These are phyloP conservation scores for Isatis tinctoria DNA, from an alignment of 345 rosid species.

Conservation along the genomic window DNA sequence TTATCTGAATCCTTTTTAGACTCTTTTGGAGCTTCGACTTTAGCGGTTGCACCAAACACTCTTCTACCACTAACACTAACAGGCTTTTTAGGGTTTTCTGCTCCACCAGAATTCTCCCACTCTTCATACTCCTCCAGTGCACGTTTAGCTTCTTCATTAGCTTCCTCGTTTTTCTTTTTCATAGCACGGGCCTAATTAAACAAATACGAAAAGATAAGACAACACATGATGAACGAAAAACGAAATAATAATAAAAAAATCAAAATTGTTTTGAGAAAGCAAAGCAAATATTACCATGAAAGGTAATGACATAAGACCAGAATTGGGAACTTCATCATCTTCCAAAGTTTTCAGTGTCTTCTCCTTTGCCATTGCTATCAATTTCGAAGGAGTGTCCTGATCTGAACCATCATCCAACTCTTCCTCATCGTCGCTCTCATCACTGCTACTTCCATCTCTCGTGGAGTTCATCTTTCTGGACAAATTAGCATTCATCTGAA, in stretches of 20 bases:
- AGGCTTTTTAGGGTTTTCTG: constrained; percentile 34
- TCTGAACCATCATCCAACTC: constrained; percentile 42
- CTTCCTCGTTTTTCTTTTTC: constrained; percentile 67
- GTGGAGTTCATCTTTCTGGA: constrained; percentile 80
- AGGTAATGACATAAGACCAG: constrained; percentile 87
- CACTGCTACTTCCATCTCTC: constrained; percentile 66
- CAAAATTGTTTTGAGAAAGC: neutral
- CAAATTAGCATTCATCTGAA: constrained; percentile 63
- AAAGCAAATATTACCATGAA: constrained; percentile 65
- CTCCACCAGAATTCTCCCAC: constrained; percentile 44
- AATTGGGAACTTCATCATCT: constrained; percentile 57
- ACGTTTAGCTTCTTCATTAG: constrained; percentile 68
- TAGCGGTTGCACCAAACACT: constrained; percentile 62
- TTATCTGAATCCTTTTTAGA: constrained; percentile 41
- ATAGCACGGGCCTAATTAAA: constrained; percentile 67
- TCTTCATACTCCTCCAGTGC: constrained; percentile 77
- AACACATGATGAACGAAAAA: neutral
- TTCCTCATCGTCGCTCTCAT: constrained; percentile 57
- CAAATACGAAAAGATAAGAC: neutral
- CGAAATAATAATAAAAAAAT: neutral
- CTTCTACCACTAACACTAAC: constrained; percentile 60
- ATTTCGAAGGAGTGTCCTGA: constrained; percentile 47
- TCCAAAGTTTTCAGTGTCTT: constrained; percentile 62
- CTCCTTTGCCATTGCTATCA: constrained; percentile 63
- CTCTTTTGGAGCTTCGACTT: constrained; percentile 39